Base-by-base conservation (phyloP, 2,329 filamentous ascomycete genomes). In the Monosporascus sp. region DNA sequence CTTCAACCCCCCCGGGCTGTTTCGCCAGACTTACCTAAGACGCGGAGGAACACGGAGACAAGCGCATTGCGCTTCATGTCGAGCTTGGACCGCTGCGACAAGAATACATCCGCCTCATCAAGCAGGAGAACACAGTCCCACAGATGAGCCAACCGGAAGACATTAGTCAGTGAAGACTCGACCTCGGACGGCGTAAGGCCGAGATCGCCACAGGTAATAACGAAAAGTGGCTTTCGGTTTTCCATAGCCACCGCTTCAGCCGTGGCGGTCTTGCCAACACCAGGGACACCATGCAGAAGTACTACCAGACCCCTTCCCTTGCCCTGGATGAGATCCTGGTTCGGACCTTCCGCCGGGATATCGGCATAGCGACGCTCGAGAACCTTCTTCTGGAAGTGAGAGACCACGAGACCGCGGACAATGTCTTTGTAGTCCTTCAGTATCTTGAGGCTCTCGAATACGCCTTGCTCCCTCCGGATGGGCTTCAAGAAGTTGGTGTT, bases 121-220 rank as follows among this genome's bases (percentile, higher is more conserved):
- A 66, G 61, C 17, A 66, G 55, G 0, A 66, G 60, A 1, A 66
- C 62, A 44, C 63, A 65, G 56, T 66, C 64, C 64, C 64, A 66
- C 2, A 70, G 54, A 44, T 72, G 64, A 0, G 74, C 74, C 0
- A 74, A 66, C 1, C 69, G 68, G 63, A 78, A 77, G 7, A 77
- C 70, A 3, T 75, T 68, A 57, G 68, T 70, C 1, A 78, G 65
- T 1, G 64, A 68, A 0, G 55, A 55, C 60, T 78, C 75, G 2
- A 78, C 72, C 1, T 73, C 68, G 3, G 65, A 57, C 0, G 76
- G 70, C 0, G 69, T 72, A n/a, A 73, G 61, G 15, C 74, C 73
- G 0, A 77, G 68, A 52, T 79, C 75, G 46, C 77, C 77, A 11
- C 75, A 78, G 0, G 77, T 79, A 50, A 81, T 76, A 7, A 71